Evolutionary conservation across 1,284 basidiomycete species (phyloP).

Genomic region (Leccinum pachyderme): DNA sequence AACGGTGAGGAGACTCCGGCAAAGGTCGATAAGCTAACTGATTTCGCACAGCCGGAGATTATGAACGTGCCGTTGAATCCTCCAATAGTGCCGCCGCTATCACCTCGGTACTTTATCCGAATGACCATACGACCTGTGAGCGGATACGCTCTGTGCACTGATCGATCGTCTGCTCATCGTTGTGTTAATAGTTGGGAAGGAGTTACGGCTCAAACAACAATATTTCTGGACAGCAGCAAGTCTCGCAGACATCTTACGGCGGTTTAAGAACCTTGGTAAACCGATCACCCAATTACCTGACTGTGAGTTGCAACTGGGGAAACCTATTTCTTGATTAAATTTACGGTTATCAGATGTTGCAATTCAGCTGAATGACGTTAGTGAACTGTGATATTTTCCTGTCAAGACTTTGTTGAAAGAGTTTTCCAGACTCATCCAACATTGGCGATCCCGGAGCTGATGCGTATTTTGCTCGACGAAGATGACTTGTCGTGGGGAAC

Average conservation of each 20-base stretch:
- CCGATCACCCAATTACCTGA: slow-evolving; percentile 77
- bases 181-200: slow-evolving; percentile 69
- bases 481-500: slow-evolving; percentile 81
- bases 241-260: slow-evolving; percentile 81
- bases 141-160: neutral
- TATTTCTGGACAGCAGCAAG: slow-evolving; percentile 91
- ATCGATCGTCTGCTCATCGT: slow-evolving; percentile 2
- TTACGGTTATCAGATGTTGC: slow-evolving; percentile 59
- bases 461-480: slow-evolving; percentile 86
- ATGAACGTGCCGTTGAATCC: slow-evolving; percentile 81
- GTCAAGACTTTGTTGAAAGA: neutral
- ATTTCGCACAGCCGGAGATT: slow-evolving; percentile 69
- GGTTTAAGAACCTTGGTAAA: slow-evolving; percentile 79
- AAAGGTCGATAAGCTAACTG: neutral
- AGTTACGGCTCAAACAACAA: slow-evolving; percentile 91
- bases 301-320: slow-evolving; percentile 44
- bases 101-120: slow-evolving; percentile 86
- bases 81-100: slow-evolving; percentile 89
- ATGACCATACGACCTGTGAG: slow-evolving; percentile 73
- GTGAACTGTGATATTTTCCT: slow-evolving; percentile 17
- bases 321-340: slow-evolving; percentile 1
- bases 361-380: slow-evolving; percentile 85
- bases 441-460: slow-evolving; percentile 89
- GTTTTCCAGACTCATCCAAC: slow-evolving; percentile 81
- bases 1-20: slow-evolving; percentile 56